A percentile compares a stretch with the other conserved stretches of the same genome.
phyloP scores from a whole-genome alignment of 1,139 yeast species.

The Magnusiomyces fungicola region DNA sequence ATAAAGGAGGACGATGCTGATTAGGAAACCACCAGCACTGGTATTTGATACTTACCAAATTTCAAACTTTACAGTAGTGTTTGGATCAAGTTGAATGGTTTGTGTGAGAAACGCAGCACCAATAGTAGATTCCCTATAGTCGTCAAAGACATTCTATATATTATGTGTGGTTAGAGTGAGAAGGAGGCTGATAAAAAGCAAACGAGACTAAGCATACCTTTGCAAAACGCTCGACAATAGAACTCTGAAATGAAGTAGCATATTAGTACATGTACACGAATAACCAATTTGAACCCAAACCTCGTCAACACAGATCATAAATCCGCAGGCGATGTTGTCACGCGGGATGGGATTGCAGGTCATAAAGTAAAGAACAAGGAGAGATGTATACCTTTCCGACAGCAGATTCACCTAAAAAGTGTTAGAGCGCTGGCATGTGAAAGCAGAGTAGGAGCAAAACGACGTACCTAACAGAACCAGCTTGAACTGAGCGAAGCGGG shows the following conservation, averaged over 20 bases:
- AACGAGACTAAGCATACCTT: slow-evolving; percentile 35
- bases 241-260: slow-evolving; percentile 31
- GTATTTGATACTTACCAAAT: slow-evolving; percentile 33
- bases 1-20: no score
- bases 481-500: slow-evolving; percentile 61
- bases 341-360: no score
- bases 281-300: no score
- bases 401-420: slow-evolving; percentile 71
- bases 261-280: no score
- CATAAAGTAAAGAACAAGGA: no score
- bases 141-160: slow-evolving; percentile 70
- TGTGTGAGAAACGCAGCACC: slow-evolving; percentile 98
- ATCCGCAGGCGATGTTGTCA: no score
- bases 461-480: slow-evolving; percentile 60
- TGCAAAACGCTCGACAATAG: slow-evolving; percentile 88
- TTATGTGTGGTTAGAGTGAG: no score
- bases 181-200: neutral
- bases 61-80: slow-evolving; percentile 42
- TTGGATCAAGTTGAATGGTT: slow-evolving; percentile 58
- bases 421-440: no score
- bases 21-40: no score
- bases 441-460: neutral
- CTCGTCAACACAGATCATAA: no score
- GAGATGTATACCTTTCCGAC: slow-evolving; percentile 62
- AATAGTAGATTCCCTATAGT: slow-evolving; percentile 87